Evolutionary conservation across 305 asterid genomes (phyloP), one percentile per base, ranked within the genome.

Genomic region (Fraxinus floribunda): DNA sequence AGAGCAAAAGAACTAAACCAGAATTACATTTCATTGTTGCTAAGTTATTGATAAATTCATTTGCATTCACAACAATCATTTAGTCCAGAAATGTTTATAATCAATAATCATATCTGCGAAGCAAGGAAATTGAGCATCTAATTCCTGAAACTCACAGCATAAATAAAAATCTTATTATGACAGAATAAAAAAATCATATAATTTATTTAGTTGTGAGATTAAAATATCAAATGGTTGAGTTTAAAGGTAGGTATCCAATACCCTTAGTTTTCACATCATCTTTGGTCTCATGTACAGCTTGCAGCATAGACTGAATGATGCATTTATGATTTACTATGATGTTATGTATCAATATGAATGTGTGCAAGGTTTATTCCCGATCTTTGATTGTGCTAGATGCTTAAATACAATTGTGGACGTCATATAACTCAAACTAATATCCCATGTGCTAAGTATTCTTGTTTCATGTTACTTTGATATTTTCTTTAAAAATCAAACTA

Each of bases 331-430:
- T 26, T 64, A 66, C 36, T 9, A 3, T 26, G 36, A 66, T 22
- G 2, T 64, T 20, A 64, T 22, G 32, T 22, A 18, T 18, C 35
- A 66, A 66, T 52, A 68, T 72, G 79, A 52, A 26, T 72, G 62
- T 71, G 30, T 26, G 32, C 64, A 15, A 20, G 57, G 62, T 18
- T 44, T 76, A 72, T 68, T 80, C 68, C 80, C 72, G 64, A 57
- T 76, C 57, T 29, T 57, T 41, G 76, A 20, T 79, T 24, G 66
- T 72, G 70, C 57, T 32, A 73, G 70, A 78, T 86, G 80, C 79
- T 35, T 60, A 70, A 60, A 70, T 60, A 34, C 64, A 36, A 18
- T 73, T 29, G 77, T 71, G n/a, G 44, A 73, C 26, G 24, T 44
- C 16, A 18, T 66, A 44, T 32, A 57, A 15, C 15, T 52, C 57